Base-by-base conservation (phyloP, 148 eudicot genomes). In the Euryodendron excelsum region DNA sequence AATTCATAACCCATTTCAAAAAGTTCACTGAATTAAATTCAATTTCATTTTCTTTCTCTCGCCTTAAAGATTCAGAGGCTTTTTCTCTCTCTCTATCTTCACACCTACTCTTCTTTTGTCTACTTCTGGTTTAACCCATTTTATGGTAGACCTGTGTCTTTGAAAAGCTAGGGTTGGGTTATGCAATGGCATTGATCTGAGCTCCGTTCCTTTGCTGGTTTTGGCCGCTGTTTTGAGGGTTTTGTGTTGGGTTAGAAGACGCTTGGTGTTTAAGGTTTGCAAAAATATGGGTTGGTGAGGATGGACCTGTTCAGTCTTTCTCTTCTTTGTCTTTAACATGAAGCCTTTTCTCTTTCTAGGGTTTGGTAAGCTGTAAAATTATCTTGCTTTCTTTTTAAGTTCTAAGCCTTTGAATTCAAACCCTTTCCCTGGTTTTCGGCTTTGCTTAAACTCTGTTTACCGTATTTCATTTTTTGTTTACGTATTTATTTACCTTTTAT, bases 301-400 rank as follows among this genome's bases (percentile, higher is more conserved):
- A 31, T 80, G 65, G 41, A 73, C 78, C 73, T 63, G 45, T 72
- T 30, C 44, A n/a, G 36, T 58, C 70, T 63, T 41, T 77, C 69
- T 2, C 45, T 41, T 41, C 45, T 41, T 23, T 67, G 33, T 31
- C 70, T 75, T 76, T 59, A 48, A 47, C 45, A 76, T 76, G 59
- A 76, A 76, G 78, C 69, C 37, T 76, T 76, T 45, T 75, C 50
- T 60, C 25, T 58, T 39, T 73, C 72, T 73, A 66, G 74, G 68
- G 71, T 74, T 74, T 74, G 82, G 77, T 79, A 37, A 66, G 78
- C 52, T 39, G 74, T 65, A 39, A 72, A 52, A 14, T 68, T 73
- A 30, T 61, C 39, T 63, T 63, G 71, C 71, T 48, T 64, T 34
- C n/a, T 75, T 25, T 25, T 50, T 14, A n/a, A 45, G 60, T 63